These are phyloP conservation scores for Amaranthus cruentus DNA, from an alignment of 148 eudicot genomes.

Conservation along the genomic window DNA sequence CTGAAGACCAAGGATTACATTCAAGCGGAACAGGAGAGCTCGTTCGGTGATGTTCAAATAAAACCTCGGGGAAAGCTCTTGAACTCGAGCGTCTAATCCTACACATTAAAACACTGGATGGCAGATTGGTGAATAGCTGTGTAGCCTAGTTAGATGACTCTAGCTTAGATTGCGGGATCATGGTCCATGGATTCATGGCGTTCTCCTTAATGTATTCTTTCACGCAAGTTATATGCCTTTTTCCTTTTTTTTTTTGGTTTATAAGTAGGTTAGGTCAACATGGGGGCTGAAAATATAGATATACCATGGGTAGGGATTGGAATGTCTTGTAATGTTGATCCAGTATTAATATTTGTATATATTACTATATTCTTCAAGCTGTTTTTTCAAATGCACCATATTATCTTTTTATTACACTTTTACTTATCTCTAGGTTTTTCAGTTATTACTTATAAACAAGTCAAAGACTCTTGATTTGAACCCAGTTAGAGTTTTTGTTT, in stretches of 20 bases:
- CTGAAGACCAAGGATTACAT: slow-evolving; percentile 91
- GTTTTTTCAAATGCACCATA: too few relatives aligned
- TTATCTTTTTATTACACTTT: too few relatives aligned
- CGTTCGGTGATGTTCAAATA: slow-evolving; percentile 57
- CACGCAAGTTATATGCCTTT: slow-evolving; percentile 18
- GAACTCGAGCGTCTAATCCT: slow-evolving; percentile 61
- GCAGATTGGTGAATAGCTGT: slow-evolving; percentile 24
- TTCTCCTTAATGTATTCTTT: slow-evolving; percentile 32
- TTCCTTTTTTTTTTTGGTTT: slow-evolving; percentile 14
- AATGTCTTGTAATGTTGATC: slow-evolving; percentile 18
- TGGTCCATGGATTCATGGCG: background rate
- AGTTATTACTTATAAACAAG: too few relatives aligned
- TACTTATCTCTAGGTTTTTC: too few relatives aligned
- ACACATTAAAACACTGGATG: slow-evolving; percentile 1
- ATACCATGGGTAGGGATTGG: slow-evolving; percentile 22
- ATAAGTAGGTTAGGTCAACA: slow-evolving; percentile 25
- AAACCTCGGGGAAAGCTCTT: slow-evolving; percentile 69
- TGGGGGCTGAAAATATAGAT: slow-evolving; percentile 10
- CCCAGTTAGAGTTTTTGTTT: too few relatives aligned
- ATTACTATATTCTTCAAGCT: background rate
- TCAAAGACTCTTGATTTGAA: too few relatives aligned
- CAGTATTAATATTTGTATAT: slow-evolving; percentile 23
- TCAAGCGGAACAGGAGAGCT: slow-evolving; percentile 54
- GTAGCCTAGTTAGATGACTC: slow-evolving; percentile 32
- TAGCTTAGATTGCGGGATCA: slow-evolving; percentile 25